Base-by-base conservation (phyloP, 2,329 filamentous ascomycete genomes). In the Pestalotiopsis sp. region DNA sequence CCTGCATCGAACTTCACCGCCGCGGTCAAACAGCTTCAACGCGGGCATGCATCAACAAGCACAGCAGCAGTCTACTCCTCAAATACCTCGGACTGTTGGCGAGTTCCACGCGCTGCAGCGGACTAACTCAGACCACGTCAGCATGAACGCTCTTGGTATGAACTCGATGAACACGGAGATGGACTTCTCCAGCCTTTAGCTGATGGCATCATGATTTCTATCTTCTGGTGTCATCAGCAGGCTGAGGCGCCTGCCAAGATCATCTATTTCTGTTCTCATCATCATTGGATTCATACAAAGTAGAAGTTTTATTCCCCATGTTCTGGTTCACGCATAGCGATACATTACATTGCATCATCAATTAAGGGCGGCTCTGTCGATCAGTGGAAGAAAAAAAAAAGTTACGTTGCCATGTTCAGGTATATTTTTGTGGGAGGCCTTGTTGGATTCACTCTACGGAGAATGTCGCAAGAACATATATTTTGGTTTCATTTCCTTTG, bases 41-140 rank as follows among this genome's bases (percentile, higher is more conserved):
- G 45, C 79, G 31, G 31, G 31, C 45, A 77, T 83, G 64, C 72
- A 77, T 20, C 74, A 77, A 4, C 64, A 66, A 13, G 12, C 38
- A 13, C 64, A 65, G 45, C 64, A 65, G 13, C 80, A 79, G 27
- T 80, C 81, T 20, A 68, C 71, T 20, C 72, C 75, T 4, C 78
- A 77, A 25, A 76, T 85, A 68, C 77, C 79, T 2, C 79, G 81
- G 61, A 83, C 83, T 1, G 81, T 85, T 0, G 82, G 81, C 3
- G 84, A 86, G 64, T 88, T 86, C 64, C 85, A 87, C 31, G 81
- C 82, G 1, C 72, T 87, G 2, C 85, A 86, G 68, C 78, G 85
- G 52, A 79, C 80, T 12, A 82, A 81, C 65, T 78, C 82, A 0
- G 84, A 85, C 57, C 78, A 78, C 27, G 77, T 76, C 13, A 62